Evolutionary conservation across 768 basidiomycete species (phyloP), one percentile per base, ranked within the genome.

Genomic region (Lactifluus hygrophoroides): DNA sequence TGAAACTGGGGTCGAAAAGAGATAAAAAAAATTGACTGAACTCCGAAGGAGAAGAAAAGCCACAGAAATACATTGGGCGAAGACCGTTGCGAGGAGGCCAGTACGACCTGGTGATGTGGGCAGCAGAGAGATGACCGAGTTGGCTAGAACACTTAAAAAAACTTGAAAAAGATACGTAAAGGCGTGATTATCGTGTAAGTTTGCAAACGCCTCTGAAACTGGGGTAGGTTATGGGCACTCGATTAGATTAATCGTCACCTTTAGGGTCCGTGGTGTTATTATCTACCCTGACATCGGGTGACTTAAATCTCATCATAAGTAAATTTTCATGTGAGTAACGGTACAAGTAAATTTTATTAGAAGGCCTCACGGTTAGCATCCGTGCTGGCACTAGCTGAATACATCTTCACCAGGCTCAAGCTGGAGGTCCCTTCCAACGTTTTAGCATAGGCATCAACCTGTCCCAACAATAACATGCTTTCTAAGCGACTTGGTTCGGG

Each of bases 401-500:
- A 94, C 86, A 90, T 92, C 74, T 90, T 90, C n/a, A 89, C 85
- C 58, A 95, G 70, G 23, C 75, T 79, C 17, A 76, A 69, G 46
- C 79, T 78, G 28, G 83, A 78, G 51, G 78, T 79, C 59, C 79
- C 79, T 52, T 80, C 88, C 62, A 95, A 74, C 56, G 80, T 86
- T 77, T 85, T 88, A 35, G 85, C 88, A 64, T 89, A 84, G 8
- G 82, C 88, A 71, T 95, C 93, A 61, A 94, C 82, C 74, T 91
- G 90, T 13, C 92, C 94, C 40, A 94, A 75, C 57, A 94, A 65
- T 69, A 94, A 70, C 82, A 92, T 76, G 70, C 90, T 86, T 66
- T 95, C 93, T 63, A 96, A 71, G 58, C 93, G 81, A 69, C 83
- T 92, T 23, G 94, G 94, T 68, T 95, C 94, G 21, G 83, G 75